Conservation (phyloP, 139 green algal genomes). For the Penium margaritaceum region DNA sequence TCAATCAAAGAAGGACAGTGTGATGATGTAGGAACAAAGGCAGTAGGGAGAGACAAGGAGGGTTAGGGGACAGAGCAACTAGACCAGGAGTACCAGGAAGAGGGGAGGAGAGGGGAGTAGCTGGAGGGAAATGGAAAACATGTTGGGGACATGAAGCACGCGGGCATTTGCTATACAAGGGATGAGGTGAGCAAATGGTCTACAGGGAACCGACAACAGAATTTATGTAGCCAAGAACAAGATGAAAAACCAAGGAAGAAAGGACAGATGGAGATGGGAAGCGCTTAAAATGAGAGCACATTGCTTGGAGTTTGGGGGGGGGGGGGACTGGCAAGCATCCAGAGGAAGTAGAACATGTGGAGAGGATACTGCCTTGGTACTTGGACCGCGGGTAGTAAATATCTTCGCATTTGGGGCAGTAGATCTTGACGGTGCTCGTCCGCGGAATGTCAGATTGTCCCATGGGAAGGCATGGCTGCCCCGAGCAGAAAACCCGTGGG, state of each 20-base stretch:
- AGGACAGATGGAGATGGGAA: not conserved
- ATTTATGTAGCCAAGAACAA: too few relatives aligned
- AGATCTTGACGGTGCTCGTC: conserved; percentile 79
- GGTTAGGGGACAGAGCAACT: too few relatives aligned
- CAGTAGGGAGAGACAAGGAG: conserved; percentile 10
- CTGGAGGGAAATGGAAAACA: not conserved
- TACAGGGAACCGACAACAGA: too few relatives aligned
- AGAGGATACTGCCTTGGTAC: conserved; percentile 63
- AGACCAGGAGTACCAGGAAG: too few relatives aligned
- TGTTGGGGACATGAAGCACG: not conserved
- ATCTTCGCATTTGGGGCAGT: conserved; percentile 88
- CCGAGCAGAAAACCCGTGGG: conserved; percentile 78
- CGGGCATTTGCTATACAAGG: not conserved
- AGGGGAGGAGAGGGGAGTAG: not conserved
- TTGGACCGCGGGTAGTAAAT: conserved; percentile 85
- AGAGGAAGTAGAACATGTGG: not conserved
- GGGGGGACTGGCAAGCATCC: conserved; percentile 1
- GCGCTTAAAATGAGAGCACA: not conserved
- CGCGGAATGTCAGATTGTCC: conserved; percentile 77
- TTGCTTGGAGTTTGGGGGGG: not conserved
- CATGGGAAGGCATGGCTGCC: conserved; percentile 82
- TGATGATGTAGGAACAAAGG: not conserved
- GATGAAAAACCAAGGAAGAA: too few relatives aligned
- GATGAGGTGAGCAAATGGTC: not conserved
- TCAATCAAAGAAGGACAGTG: not conserved